Evolutionary conservation across 2,329 filamentous ascomycete species (phyloP).

Genomic region (Fusarium lateritium): DNA sequence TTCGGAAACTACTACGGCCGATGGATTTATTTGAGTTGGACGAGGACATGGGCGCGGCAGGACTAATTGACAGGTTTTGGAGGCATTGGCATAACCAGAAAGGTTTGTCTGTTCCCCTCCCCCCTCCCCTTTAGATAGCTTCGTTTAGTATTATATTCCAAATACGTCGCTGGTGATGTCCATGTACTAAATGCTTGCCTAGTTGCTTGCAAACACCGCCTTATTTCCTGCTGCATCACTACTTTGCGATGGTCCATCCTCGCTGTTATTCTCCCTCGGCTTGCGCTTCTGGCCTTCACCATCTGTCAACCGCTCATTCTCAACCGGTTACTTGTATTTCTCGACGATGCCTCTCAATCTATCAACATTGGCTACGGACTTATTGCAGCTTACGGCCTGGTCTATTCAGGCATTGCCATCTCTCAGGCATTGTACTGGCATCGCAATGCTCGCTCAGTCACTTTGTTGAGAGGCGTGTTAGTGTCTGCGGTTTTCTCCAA

Average conservation of each 20-base stretch:
- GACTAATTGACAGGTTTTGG: conserved; percentile 52
- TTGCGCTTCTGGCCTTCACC: conserved; percentile 54
- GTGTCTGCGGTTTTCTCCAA: conserved; percentile 55
- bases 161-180: conserved; percentile 28
- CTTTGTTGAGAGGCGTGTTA: conserved; percentile 52
- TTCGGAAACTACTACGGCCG: conserved; percentile 53
- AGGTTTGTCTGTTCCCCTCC: conserved; percentile 36
- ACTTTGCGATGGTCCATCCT: conserved; percentile 51
- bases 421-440: conserved; percentile 53
- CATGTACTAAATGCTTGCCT: conserved; percentile 39
- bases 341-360: conserved; percentile 46
- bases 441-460: conserved; percentile 52
- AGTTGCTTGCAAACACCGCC: conserved; percentile 43
- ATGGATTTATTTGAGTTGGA: conserved; percentile 56
- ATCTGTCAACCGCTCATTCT: conserved; percentile 57
- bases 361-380: conserved; percentile 52
- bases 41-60: conserved; percentile 51
- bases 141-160: conserved; percentile 18
- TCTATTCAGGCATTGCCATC: conserved; percentile 53
- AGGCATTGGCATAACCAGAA: conserved; percentile 48
- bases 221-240: conserved; percentile 48
- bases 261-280: conserved; percentile 51
- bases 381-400: conserved; percentile 53
- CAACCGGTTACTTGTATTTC: conserved; percentile 52
- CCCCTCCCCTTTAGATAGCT: conserved; percentile 26